Conservation (phyloP, 2,329 filamentous ascomycete species). For the Colletotrichum cereale region DNA sequence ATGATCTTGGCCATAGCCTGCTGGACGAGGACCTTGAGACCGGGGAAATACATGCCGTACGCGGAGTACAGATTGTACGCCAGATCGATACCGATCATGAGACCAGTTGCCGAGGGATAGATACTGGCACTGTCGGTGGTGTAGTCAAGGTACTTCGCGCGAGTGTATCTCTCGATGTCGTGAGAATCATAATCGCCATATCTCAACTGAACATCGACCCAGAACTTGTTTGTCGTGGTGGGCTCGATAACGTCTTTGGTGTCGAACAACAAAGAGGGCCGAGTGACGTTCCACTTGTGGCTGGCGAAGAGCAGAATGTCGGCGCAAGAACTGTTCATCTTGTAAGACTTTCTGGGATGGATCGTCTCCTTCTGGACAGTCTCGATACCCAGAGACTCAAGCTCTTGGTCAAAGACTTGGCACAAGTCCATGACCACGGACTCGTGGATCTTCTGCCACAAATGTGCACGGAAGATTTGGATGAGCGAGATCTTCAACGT, state of each 20-base stretch:
- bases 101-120: constrained; percentile 94
- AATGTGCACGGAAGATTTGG: constrained; percentile 98
- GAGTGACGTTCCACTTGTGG: constrained; percentile 98
- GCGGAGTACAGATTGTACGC: constrained; percentile 99
- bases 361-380: constrained; percentile 99
- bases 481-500: constrained; percentile 98
- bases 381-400: constrained; percentile 95
- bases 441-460: constrained; percentile 99
- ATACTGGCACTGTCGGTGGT: constrained; percentile 99
- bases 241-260: constrained; percentile 96
- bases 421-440: constrained; percentile 99
- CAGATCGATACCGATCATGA: constrained; percentile 98
- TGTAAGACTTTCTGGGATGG: constrained; percentile 98
- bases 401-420: constrained; percentile 97
- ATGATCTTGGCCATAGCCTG: constrained; percentile 99
- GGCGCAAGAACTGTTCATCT: constrained; percentile 99
- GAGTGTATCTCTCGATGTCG: constrained; percentile 97
- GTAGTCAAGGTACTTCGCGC: constrained; percentile 98
- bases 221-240: constrained; percentile 98
- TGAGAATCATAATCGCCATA: constrained; percentile 99
- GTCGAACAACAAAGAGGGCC: constrained; percentile 92
- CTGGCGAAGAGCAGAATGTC: constrained; percentile 97
- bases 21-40: constrained; percentile 93
- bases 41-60: constrained; percentile 98
- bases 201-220: constrained; percentile 95